Evolutionary conservation across 1,139 yeast species (phyloP), one percentile per base, ranked within the genome.

Genomic region (Hemisphaericaspora subhashii): DNA sequence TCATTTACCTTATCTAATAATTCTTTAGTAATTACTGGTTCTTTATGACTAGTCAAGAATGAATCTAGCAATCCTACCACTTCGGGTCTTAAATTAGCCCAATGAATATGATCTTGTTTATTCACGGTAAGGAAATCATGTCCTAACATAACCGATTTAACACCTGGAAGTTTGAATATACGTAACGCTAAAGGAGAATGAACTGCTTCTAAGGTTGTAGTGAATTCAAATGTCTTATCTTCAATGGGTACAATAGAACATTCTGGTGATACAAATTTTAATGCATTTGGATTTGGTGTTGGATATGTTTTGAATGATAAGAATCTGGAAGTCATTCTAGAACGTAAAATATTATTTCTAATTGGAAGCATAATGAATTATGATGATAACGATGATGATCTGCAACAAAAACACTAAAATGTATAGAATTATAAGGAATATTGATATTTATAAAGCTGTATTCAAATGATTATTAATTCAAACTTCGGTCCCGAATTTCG

Each of bases 231-330:
- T 3, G 81, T 72, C 49, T 74, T 74, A 38, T 74, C 69, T 36
- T 77, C 81, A 6, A 86, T 73, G 1, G 98, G 97, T 16, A 87
- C 64, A 44, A 78, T 73, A 11, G 56, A 52, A 38, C 57, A 58
- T 38, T 74, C 77, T 15, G 66, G 66, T 2, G 81, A 67, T 11
- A 76, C 61, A 52, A 89, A 92, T 64, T 92, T 92, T 44, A 92
- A 68, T 0, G 98, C 98, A 60, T 92, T 86, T 30, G 82, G 90
- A 54, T 92, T 92, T 3, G 98, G 98, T 0, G 98, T 92, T 3
- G 86, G 62, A 30, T 60, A 54, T 4, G 77, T 70, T 45, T 70
- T 62, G 52, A 72, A 69, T 1, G 71, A 57, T 12, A 68, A 58
- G 23, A 59, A 51, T 32, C 73, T 53, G 4, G 17, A 3, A n/a